Conservation (phyloP, 2,329 filamentous ascomycete species). For the Calonectria leucothoes region DNA sequence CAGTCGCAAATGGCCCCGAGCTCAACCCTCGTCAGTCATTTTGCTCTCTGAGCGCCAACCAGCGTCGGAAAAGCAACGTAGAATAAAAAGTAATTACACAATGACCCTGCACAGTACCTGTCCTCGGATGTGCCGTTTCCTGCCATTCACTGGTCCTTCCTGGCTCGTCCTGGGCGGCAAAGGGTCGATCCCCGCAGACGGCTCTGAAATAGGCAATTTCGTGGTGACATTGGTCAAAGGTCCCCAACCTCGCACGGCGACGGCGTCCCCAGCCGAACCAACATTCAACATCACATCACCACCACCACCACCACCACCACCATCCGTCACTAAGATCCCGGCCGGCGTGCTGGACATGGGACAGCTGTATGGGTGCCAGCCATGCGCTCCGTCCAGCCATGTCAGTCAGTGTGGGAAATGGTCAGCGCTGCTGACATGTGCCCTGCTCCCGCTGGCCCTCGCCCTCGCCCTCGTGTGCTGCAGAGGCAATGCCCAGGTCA, state of each 20-base stretch:
- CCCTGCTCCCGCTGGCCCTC: neutral
- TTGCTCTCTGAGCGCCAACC: neutral
- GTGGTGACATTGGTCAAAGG: neutral
- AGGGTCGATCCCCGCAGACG: constrained; percentile 9
- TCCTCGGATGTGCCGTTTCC: constrained; percentile 2
- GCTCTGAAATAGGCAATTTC: constrained; percentile 15
- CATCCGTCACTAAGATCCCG: neutral
- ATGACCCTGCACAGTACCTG: neutral
- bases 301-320: neutral
- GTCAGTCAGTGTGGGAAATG: neutral
- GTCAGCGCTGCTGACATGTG: constrained; percentile 3
- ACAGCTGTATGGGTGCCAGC: neutral
- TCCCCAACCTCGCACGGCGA: neutral
- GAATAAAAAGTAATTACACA: neutral
- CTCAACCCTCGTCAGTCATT: neutral
- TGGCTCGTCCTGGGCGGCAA: constrained; percentile 5
- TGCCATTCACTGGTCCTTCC: neutral
- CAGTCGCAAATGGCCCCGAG: neutral
- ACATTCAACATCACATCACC: neutral
- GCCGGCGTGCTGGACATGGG: neutral
- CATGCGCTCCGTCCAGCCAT: neutral
- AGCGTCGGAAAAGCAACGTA: neutral
- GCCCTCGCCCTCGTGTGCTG: neutral
- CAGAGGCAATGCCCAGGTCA: neutral
- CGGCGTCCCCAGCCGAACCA: neutral